phyloP scores from a whole-genome alignment of 1,284 basidiomycete species.

The Naganishia liquefaciens region DNA sequence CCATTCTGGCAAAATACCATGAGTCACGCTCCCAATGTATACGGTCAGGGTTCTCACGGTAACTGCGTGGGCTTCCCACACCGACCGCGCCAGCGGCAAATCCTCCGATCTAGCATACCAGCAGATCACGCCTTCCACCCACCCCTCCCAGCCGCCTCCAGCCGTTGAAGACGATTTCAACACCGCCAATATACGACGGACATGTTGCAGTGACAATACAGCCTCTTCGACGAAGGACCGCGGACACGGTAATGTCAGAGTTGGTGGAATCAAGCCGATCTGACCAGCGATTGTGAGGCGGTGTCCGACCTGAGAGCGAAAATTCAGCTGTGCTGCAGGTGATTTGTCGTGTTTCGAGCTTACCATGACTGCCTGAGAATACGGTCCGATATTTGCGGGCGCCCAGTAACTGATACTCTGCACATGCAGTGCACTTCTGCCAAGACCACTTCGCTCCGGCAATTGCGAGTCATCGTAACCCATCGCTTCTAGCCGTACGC shows the following conservation, averaged over 20 bases:
- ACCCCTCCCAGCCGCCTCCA: slow-evolving; percentile 61
- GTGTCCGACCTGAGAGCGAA: slow-evolving; percentile 62
- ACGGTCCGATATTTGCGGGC: slow-evolving; percentile 97
- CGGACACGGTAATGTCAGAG: slow-evolving; percentile 60
- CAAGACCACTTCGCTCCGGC: slow-evolving; percentile 45
- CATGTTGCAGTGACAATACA: slow-evolving; percentile 79
- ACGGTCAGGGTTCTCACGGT: slow-evolving; percentile 5
- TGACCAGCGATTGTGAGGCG: slow-evolving; percentile 88
- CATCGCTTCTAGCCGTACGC: slow-evolving; percentile 73
- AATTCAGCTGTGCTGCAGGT: slow-evolving; percentile 17
- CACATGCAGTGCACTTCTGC: slow-evolving; percentile 79
- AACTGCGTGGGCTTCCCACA: slow-evolving; percentile 29
- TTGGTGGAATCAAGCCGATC: slow-evolving; percentile 82
- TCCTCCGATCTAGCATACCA: slow-evolving; percentile 32
- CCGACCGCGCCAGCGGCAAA: slow-evolving; percentile 46
- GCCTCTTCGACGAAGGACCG: slow-evolving; percentile 64
- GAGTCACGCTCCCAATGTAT: slow-evolving; percentile 2
- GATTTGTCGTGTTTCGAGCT: slow-evolving; percentile 46
- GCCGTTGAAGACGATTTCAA: slow-evolving; percentile 58
- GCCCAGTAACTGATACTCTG: slow-evolving; percentile 98
- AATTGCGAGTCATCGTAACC: slow-evolving; percentile 60
- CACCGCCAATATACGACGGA: slow-evolving; percentile 65
- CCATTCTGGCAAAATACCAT: slow-evolving; percentile 37
- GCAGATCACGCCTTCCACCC: slow-evolving; percentile 56
- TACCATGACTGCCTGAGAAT: slow-evolving; percentile 87